Conservation (phyloP, 768 basidiomycete species). For the Tricholoma bakamatsutake region DNA sequence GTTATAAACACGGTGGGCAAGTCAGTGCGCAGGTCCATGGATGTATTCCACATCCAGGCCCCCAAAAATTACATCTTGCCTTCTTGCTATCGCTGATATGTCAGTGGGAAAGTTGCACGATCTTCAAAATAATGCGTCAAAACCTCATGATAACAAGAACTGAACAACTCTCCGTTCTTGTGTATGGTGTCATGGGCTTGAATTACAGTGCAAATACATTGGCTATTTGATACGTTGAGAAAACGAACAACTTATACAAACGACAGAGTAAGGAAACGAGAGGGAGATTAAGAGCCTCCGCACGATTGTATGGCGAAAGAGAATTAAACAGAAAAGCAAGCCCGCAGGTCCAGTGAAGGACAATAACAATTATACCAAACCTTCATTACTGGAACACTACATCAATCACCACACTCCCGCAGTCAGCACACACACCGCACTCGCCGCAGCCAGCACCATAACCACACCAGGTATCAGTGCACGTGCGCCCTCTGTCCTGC, state of each 20-base stretch:
- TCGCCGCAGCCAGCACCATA: background rate
- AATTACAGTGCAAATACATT: background rate
- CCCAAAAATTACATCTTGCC: too few relatives aligned
- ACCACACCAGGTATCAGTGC: background rate
- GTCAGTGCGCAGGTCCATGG: too few relatives aligned
- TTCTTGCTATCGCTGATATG: too few relatives aligned
- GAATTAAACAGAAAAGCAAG: background rate
- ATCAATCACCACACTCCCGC: background rate
- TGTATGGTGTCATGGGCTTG: too few relatives aligned
- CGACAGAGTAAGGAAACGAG: background rate
- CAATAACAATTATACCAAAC: background rate
- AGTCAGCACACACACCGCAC: background rate
- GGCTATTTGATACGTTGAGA: background rate
- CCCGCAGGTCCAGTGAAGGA: background rate
- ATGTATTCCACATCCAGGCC: too few relatives aligned
- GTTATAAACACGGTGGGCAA: too few relatives aligned
- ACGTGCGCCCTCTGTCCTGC: constrained; percentile 6
- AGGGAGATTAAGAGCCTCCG: background rate
- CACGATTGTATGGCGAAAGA: background rate
- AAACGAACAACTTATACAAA: background rate
- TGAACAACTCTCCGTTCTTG: too few relatives aligned
- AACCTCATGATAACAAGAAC: too few relatives aligned
- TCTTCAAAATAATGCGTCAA: too few relatives aligned
- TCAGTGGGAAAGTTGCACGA: too few relatives aligned
- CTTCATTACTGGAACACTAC: background rate